These are phyloP conservation scores for Fistulina hepatica DNA, from an alignment of 1,284 basidiomycete species.

Conservation along the genomic window DNA sequence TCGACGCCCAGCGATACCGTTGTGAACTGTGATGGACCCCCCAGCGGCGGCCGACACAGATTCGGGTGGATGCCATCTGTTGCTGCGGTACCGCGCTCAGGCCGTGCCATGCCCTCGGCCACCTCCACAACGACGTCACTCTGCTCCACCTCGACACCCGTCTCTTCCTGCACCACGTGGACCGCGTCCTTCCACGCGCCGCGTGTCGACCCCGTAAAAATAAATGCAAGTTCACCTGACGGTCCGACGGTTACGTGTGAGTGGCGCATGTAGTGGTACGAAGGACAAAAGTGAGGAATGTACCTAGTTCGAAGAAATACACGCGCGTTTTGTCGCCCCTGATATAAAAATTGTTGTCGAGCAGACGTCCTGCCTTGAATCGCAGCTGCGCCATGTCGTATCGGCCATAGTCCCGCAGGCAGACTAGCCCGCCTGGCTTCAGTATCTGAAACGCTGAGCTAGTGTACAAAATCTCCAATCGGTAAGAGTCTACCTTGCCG, in stretches of 20 bases:
- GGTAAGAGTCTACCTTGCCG: slow-evolving; percentile 41
- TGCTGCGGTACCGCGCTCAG: background rate
- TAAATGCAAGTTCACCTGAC: slow-evolving; percentile 73
- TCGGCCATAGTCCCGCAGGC: slow-evolving; percentile 92
- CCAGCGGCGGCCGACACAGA: slow-evolving; percentile 25
- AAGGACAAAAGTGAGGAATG: slow-evolving; percentile 13
- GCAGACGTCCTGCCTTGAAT: slow-evolving; percentile 80
- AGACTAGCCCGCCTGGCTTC: slow-evolving; percentile 77
- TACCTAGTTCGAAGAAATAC: slow-evolving; percentile 86
- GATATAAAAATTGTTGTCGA: slow-evolving; percentile 91
- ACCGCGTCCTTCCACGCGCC: slow-evolving; percentile 22
- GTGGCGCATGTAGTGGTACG: background rate
- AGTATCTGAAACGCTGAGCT: slow-evolving; percentile 48
- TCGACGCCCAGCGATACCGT: slow-evolving; percentile 78
- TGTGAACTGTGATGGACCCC: slow-evolving; percentile 41
- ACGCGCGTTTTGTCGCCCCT: slow-evolving; percentile 95
- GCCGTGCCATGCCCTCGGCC: slow-evolving; percentile 3
- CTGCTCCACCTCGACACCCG: slow-evolving; percentile 22
- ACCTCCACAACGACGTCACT: too few species aligned
- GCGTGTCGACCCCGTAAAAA: slow-evolving; percentile 60
- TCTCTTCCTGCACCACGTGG: slow-evolving; percentile 27
- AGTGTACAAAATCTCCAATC: background rate
- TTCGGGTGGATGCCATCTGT: slow-evolving; percentile 30
- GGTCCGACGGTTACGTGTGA: too few species aligned
- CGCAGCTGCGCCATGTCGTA: slow-evolving; percentile 91